phyloP scores from a whole-genome alignment of 106 monocot species.

The Apostasia shenzhenica region DNA sequence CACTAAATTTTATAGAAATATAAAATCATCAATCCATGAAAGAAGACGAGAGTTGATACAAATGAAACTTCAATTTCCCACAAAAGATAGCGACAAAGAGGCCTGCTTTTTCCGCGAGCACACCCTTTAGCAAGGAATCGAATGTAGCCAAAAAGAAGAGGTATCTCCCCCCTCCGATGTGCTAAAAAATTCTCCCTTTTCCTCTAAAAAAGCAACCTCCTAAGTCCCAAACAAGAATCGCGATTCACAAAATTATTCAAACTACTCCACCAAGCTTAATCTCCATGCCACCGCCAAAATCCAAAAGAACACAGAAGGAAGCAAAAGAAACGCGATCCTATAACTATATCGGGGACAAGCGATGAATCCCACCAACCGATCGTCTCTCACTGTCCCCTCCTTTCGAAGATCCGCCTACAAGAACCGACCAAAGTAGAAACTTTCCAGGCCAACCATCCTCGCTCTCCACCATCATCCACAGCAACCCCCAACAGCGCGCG shows the following conservation, averaged over 20 bases:
- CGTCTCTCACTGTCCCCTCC: not conserved
- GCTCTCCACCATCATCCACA: not conserved
- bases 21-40: not conserved
- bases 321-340: not conserved
- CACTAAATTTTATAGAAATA: too few species aligned
- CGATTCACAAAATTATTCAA: not conserved
- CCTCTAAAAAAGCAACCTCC: not conserved
- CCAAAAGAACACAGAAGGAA: not conserved
- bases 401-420: not conserved
- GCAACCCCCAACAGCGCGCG: not conserved
- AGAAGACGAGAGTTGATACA: not conserved
- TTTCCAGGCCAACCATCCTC: not conserved
- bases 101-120: not conserved
- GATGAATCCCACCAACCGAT: not conserved
- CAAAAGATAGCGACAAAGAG: not conserved
- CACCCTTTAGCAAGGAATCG: slow-evolving; percentile 5
- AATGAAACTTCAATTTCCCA: not conserved
- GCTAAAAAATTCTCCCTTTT: slow-evolving; percentile 1
- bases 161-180: slow-evolving; percentile 3
- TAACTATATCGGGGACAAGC: slow-evolving; percentile 6
- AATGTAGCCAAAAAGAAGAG: slow-evolving; percentile 11
- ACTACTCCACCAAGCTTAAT: not conserved
- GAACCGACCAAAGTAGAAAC: slow-evolving; percentile 2
- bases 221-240: not conserved
- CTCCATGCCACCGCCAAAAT: not conserved